Evolutionary conservation across 345 rosid genomes (phyloP), one percentile per base, ranked within the genome.

Genomic region (Citrus australasica): DNA sequence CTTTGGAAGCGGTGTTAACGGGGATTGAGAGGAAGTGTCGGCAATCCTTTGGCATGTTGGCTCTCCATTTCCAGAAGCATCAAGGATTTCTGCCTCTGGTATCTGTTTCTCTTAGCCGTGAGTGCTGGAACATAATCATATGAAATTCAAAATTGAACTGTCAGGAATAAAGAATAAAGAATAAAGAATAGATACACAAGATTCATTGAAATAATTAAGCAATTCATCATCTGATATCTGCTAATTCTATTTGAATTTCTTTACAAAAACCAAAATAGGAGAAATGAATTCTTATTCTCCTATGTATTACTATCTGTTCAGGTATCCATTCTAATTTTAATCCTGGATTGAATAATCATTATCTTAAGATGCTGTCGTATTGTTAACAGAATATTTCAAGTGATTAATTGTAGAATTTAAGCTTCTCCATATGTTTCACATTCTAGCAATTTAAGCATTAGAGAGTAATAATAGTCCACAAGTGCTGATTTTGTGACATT

Each of bases 41-140:
- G 86, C 83, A 94, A 82, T 79, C 93, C 97, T 85, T 96, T 94
- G 0, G 95, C 98, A 17, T 93, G 99, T 71, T 96, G 97, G 84
- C 98, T 90, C 87, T 93, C 98, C 98, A 94, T 90, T 88, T 94
- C 98, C 10, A 92, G 90, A 79, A 83, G 86, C 99, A 96, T 92
- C 82, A 96, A 61, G 6, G 99, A 96, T 79, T 93, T 96, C 77
- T 96, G 98, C 75, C 99, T 90, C 67, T 93, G 98, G 75, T 97
- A 93, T 79, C 88, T 80, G 85, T 97, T 97, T 85, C 98, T 92
- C 93, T 92, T 93, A 2, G 99, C 92, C 37, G 95, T 87, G 64
- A 97, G 88, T 17, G 94, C 98, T 92, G 91, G 19, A 8, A 62
- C 82, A 81, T 80, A 14, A 82, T 68, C 38, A 2, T 35, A 77